Base-by-base conservation (phyloP, 352 stramenopile genomes). In the Bremia lactucae region DNA sequence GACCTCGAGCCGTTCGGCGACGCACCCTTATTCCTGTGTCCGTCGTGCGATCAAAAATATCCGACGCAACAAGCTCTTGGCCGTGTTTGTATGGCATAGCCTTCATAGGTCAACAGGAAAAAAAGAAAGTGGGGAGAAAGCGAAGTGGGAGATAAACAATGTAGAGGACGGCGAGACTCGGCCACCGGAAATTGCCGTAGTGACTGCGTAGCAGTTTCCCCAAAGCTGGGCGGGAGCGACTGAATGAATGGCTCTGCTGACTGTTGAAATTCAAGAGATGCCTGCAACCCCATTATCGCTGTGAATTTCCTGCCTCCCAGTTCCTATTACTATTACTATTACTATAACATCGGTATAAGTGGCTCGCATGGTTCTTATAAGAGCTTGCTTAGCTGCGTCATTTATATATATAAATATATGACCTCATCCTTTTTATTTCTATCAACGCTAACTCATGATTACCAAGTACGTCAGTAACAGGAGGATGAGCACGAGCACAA, bases 391-490 rank as follows among this genome's bases (percentile, higher is more conserved):
- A 35, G 22, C 26, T 38, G 33, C 6, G 24, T 28, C 10, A 10
- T 28, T 28, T 28, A 10, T 10, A 28, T 10, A 28, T 10, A 10
- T 33, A n/a, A n/a, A 55, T 59, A 59, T 64, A 58, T 42, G 57
- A 52, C 42, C 52, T 51, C 38, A 34, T 24, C 23, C 22, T 29
- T 36, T 26, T 45, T 20, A 37, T 21, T 7, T 18, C 46, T 31
- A 36, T 28, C 28, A 28, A 19, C 15, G 14, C 6, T 19, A 14
- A 43, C 48, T 82, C 78, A 90, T 91, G 49, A 88, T 88, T 49
- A 88, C 78, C 49, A 88, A 65, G 60, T 88, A 88, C 51, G 78
- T 91, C 51, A 91, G 68, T 46, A 91, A 58, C 34, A 91, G 62
- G 56, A 91, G 51, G 48, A 91, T 75, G 19, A 91, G 58, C 42